Evolutionary conservation across 345 rosid species (phyloP).

Genomic region (Populus tremula): DNA sequence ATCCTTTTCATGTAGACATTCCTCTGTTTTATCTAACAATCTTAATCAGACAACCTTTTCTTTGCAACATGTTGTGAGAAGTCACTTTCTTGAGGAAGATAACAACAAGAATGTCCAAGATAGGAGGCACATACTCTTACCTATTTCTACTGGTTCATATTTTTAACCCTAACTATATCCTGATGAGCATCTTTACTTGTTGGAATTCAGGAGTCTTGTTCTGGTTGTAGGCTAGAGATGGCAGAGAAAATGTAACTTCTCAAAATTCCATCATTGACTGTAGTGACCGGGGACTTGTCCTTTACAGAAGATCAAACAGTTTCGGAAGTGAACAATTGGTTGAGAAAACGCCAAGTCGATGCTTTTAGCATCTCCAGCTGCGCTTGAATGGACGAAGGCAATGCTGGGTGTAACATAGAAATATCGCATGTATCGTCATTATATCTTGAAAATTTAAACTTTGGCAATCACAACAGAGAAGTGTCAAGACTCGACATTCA

Average conservation of each 20-base stretch:
- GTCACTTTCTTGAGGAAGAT: neutral
- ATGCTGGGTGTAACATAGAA: neutral
- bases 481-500: neutral
- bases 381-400: neutral
- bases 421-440: neutral
- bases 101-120: neutral
- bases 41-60: neutral
- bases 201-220: neutral
- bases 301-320: too few species aligned
- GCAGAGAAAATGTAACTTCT: neutral
- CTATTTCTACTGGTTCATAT: neutral
- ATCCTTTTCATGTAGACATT: neutral
- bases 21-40: neutral
- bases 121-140: neutral
- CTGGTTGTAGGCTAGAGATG: neutral
- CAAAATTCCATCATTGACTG: too few species aligned
- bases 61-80: neutral
- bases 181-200: neutral
- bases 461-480: neutral
- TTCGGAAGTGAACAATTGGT: too few species aligned
- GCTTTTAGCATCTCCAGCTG: neutral
- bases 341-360: too few species aligned
- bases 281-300: too few species aligned
- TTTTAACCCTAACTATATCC: neutral
- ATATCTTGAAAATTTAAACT: too few species aligned